phyloP scores from a whole-genome alignment of 805 yeast species.

The Schizosaccharomyces lindneri region DNA sequence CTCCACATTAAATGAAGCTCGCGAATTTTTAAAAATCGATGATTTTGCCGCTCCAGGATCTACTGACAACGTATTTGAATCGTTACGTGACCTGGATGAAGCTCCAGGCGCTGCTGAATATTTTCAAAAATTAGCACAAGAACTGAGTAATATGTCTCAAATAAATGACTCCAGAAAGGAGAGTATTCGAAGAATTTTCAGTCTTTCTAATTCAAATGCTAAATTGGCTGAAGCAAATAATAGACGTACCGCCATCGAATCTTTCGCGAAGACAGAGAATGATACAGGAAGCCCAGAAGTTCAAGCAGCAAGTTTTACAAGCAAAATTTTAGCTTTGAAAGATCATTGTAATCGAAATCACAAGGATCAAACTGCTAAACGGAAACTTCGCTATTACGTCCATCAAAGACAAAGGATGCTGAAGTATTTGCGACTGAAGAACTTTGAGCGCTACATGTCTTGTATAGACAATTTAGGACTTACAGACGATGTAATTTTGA shows the following conservation, averaged over 20 bases:
- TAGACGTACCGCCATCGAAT: neutral
- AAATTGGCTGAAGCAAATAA: neutral
- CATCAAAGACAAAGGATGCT: neutral
- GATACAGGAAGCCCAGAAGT: slow-evolving; percentile 2
- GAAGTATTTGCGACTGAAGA: neutral
- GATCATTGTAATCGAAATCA: neutral
- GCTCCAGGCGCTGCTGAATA: neutral
- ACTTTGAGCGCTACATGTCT: neutral
- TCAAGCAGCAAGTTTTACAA: neutral
- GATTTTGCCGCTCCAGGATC: neutral
- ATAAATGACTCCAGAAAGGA: neutral
- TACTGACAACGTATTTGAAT: neutral
- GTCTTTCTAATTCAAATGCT: neutral
- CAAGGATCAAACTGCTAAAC: neutral
- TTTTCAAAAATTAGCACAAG: neutral
- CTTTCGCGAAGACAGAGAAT: neutral
- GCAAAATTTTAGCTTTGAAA: neutral
- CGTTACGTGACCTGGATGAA: neutral
- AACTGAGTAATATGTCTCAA: neutral
- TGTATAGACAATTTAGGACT: neutral
- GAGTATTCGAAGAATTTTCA: neutral
- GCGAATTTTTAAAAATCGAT: neutral
- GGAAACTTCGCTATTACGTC: neutral
- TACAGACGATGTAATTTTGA: neutral
- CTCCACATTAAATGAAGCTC: neutral